Percentiles rank a stretch among this genome's conserved stretches.
Conservation (phyloP, 768 basidiomycete genomes). For the Tylopilus vinaceipallidus region DNA sequence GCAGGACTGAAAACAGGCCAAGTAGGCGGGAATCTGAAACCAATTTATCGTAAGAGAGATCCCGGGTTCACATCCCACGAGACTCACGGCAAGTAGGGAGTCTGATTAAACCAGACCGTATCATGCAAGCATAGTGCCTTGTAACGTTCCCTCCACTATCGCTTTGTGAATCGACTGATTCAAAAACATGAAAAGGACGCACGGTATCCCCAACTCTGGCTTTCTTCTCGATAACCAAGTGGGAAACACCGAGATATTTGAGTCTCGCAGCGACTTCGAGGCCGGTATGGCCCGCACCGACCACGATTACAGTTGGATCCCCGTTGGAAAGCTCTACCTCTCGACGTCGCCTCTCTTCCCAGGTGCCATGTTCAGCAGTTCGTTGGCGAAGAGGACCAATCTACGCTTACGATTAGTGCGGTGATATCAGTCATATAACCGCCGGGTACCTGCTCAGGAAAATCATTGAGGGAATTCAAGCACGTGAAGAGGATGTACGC, state of each 20-base stretch:
- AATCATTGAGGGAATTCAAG: slow-evolving; percentile 55
- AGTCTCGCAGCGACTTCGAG: slow-evolving; percentile 65
- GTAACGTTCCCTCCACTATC: slow-evolving; percentile 56
- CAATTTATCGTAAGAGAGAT: neutral
- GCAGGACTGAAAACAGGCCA: slow-evolving; percentile 56
- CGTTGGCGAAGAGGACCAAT: slow-evolving; percentile 42
- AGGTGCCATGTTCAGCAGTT: slow-evolving; percentile 50
- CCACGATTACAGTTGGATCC: slow-evolving; percentile 57
- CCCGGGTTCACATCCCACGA: neutral
- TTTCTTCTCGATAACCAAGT: slow-evolving; percentile 58
- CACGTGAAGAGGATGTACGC: slow-evolving; percentile 59
- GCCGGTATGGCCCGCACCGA: slow-evolving; percentile 69
- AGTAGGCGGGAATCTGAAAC: slow-evolving; percentile 49
- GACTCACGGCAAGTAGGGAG: slow-evolving; percentile 53
- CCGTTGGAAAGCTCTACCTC: slow-evolving; percentile 46
- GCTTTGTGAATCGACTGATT: neutral
- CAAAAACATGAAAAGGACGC: neutral
- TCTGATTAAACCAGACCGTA: slow-evolving; percentile 52
- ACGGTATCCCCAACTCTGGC: slow-evolving; percentile 48
- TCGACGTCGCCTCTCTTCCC: slow-evolving; percentile 45
- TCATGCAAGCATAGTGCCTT: slow-evolving; percentile 56
- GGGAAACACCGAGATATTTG: slow-evolving; percentile 52
- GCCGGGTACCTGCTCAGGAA: slow-evolving; percentile 44
- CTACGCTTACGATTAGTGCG: slow-evolving; percentile 6
- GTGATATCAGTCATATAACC: neutral